A percentile compares a stretch with the other conserved stretches of the same genome.
Conservation (phyloP, 2,329 filamentous ascomycete genomes). For the Cladosporium cucumerinum region DNA sequence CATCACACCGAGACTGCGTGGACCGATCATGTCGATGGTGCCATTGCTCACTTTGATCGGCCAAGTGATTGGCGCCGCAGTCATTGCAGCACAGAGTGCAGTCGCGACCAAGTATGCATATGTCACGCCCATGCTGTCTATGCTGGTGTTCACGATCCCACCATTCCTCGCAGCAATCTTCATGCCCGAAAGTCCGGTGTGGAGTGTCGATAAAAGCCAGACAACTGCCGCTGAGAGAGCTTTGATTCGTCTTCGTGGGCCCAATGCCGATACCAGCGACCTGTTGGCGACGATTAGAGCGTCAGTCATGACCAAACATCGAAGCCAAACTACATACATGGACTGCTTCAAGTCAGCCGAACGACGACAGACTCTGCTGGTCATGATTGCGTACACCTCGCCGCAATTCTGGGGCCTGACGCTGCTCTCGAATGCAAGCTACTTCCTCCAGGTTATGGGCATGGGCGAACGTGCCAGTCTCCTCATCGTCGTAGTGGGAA, state of each 20-base stretch:
- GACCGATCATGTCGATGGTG: conserved; percentile 48
- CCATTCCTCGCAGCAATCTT: conserved; percentile 44
- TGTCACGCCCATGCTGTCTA: conserved; percentile 42
- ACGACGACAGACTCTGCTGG: conserved; percentile 38
- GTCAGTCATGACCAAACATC: neutral
- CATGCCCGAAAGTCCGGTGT: conserved; percentile 53
- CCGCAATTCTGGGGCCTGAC: conserved; percentile 36
- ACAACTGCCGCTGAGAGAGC: conserved; percentile 20
- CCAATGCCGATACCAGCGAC: neutral
- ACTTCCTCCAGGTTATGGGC: conserved; percentile 35
- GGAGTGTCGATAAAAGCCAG: conserved; percentile 44
- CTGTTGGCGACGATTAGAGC: neutral
- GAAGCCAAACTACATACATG: conserved; percentile 23
- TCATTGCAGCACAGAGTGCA: conserved; percentile 39
- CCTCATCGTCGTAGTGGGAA: conserved; percentile 40
- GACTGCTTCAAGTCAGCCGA: conserved; percentile 39
- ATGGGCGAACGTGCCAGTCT: conserved; percentile 35
- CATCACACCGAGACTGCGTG: conserved; percentile 46
- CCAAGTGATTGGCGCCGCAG: conserved; percentile 46
- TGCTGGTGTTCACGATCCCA: conserved; percentile 45
- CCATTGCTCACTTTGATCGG: conserved; percentile 50
- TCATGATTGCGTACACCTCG: conserved; percentile 35
- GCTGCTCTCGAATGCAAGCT: conserved; percentile 35
- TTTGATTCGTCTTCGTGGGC: neutral
- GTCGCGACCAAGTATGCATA: conserved; percentile 35